Conservation (phyloP, 2,329 filamentous ascomycete species). For the Penicillium verrucosum region DNA sequence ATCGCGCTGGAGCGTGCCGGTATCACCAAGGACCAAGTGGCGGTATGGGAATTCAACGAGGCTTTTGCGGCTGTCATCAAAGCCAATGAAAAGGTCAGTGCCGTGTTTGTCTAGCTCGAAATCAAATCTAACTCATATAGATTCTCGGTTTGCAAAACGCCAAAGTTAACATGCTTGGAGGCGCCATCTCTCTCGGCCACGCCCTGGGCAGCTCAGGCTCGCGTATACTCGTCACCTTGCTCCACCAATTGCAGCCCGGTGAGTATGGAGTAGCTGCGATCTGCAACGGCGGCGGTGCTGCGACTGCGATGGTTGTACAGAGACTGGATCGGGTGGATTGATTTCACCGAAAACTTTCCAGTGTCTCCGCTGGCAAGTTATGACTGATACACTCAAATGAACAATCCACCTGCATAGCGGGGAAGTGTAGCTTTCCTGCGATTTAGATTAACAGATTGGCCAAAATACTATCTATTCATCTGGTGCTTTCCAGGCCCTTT, state of each 20-base stretch:
- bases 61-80: conserved; percentile 95
- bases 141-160: conserved; percentile 77
- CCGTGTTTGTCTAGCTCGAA: neutral
- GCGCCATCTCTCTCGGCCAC: conserved; percentile 88
- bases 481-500: neutral
- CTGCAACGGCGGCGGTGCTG: conserved; percentile 92
- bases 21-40: conserved; percentile 85
- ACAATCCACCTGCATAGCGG: neutral
- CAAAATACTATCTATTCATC: neutral
- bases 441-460: neutral
- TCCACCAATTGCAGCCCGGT: conserved; percentile 86
- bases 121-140: conserved; percentile 39
- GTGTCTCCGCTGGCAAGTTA: neutral
- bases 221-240: conserved; percentile 80
- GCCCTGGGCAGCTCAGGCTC: conserved; percentile 91
- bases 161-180: conserved; percentile 81
- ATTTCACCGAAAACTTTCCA: neutral
- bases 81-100: conserved; percentile 76
- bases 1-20: conserved; percentile 84
- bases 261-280: conserved; percentile 96
- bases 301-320: conserved; percentile 88
- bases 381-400: conserved; percentile 14
- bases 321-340: conserved; percentile 58
- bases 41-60: conserved; percentile 98
- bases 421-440: neutral